Evolutionary conservation across 2,329 filamentous ascomycete genomes (phyloP), one percentile per base, ranked within the genome.

Genomic region (Ophiostoma triangulosporum): DNA sequence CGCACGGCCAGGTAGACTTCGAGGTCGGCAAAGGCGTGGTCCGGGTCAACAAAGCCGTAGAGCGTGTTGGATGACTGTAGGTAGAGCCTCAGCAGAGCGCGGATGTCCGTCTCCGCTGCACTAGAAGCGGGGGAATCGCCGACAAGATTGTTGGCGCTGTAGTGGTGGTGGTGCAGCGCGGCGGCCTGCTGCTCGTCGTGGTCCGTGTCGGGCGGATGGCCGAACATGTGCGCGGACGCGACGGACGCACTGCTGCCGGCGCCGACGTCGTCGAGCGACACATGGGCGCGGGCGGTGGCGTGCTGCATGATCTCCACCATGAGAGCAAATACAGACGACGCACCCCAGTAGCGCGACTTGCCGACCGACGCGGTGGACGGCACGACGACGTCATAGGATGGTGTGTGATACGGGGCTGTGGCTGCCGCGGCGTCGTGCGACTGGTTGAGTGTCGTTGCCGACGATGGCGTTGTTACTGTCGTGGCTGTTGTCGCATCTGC

Each of bases 61-160:
- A 64, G 53, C 1, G 57, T 57, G 51, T 65, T 65, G n/a, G 63
- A 59, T 11, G 63, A 63, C 1, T 53, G 56, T 36, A 62, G 58
- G 54, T 64, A 66, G 26, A 64, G 54, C 32, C 56, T 55, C 35
- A 64, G 54, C 12, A 66, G 60, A n/a, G 20, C 20, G 2, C 51
- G 54, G 9, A 59, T 52, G 36, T 57, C 57, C 1, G 48, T 33
- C 15, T 59, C 56, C 6, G 57, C 35, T 0, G 56, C 43, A 6
- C 26, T 26, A 2, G 43, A 46, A 5, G 26, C 43, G 6, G 26
- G n/a, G 2, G 14, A 29, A 15, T 46, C 43, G 14, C 43, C 43
- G 43, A 5, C 43, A 6, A 31, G 26, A 15, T 46, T 29, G 43
- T 46, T 46, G 26, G 43, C 26, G 8, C 29, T 46, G 43, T 46